These are phyloP conservation scores for Phialophora macrospora DNA, from an alignment of 2,329 filamentous ascomycete genomes.

Conservation along the genomic window DNA sequence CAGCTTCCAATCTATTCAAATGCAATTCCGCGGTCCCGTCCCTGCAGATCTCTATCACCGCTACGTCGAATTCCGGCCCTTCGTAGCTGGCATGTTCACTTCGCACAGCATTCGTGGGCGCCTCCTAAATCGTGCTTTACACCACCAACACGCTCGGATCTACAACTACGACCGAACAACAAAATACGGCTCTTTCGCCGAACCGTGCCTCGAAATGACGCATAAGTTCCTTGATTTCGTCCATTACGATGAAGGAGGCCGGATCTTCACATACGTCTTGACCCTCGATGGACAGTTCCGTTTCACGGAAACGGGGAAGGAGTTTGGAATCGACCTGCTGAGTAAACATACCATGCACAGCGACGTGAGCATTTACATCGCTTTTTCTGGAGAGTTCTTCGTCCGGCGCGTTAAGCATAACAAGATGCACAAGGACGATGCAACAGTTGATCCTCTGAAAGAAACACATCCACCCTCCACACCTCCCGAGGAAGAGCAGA, in stretches of 20 bases:
- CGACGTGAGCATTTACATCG: constrained; percentile 87
- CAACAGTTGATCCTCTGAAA: constrained; percentile 41
- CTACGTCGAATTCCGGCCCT: constrained; percentile 89
- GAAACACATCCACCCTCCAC: constrained; percentile 53
- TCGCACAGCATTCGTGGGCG: constrained; percentile 76
- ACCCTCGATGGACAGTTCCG: constrained; percentile 84
- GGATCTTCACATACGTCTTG: constrained; percentile 89
- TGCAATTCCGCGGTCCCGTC: constrained; percentile 83
- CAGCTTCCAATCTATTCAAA: constrained; percentile 90
- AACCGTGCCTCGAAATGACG: constrained; percentile 72
- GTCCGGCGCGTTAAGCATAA: constrained; percentile 69
- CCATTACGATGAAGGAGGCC: constrained; percentile 82
- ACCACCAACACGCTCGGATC: constrained; percentile 85
- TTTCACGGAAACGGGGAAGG: constrained; percentile 94
- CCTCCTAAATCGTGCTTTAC: constrained; percentile 80
- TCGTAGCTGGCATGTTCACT: constrained; percentile 87
- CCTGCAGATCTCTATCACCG: constrained; percentile 83
- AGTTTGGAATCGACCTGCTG: constrained; percentile 90
- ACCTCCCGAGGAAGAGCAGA: constrained; percentile 49
- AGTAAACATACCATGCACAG: constrained; percentile 98
- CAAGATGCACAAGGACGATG: constrained; percentile 42
- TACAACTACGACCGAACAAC: constrained; percentile 87
- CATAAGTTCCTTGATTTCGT: constrained; percentile 82
- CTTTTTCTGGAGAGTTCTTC: constrained; percentile 92
- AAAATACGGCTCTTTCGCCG: constrained; percentile 69